phyloP scores from a whole-genome alignment of 2,329 filamentous ascomycete species.

The Penicillium paneum region DNA sequence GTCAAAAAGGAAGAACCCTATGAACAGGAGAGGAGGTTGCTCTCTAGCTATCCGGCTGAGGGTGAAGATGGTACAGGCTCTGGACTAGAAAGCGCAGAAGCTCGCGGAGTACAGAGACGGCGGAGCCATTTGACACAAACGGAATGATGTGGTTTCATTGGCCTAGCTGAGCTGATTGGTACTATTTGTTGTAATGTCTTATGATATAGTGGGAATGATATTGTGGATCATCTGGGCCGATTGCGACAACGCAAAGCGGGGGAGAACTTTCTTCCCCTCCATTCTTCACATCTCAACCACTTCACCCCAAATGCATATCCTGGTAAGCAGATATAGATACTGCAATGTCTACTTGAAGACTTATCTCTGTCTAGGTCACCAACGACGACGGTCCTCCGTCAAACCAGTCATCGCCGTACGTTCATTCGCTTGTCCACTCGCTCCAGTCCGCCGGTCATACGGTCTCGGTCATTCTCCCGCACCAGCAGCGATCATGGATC shows the following conservation, averaged over 20 bases:
- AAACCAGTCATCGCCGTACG: conserved; percentile 72
- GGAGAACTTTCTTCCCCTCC: conserved; percentile 21
- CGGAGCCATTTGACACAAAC: conserved; percentile 28
- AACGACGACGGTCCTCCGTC: conserved; percentile 83
- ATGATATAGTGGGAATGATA: neutral
- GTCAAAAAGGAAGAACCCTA: conserved; percentile 31
- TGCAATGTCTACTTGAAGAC: neutral
- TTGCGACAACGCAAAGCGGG: conserved; percentile 11
- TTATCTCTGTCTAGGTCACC: conserved; percentile 36
- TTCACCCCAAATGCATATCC: conserved; percentile 47
- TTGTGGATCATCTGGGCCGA: neutral
- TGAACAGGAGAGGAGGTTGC: conserved; percentile 8
- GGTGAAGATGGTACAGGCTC: conserved; percentile 55
- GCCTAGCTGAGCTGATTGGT: neutral
- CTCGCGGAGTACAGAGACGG: conserved; percentile 32
- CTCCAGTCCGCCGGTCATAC: conserved; percentile 73
- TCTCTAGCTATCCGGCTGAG: conserved; percentile 18
- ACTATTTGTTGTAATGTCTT: neutral
- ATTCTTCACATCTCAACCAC: conserved; percentile 14
- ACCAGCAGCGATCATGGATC: conserved; percentile 95
- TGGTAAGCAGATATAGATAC: conserved; percentile 39
- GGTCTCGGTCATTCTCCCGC: conserved; percentile 88
- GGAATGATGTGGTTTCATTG: conserved; percentile 2
- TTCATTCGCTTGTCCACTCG: conserved; percentile 68
- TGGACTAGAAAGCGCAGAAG: conserved; percentile 41